Conservation (phyloP, 352 stramenopile genomes). For the Phytophthora pinifolia region DNA sequence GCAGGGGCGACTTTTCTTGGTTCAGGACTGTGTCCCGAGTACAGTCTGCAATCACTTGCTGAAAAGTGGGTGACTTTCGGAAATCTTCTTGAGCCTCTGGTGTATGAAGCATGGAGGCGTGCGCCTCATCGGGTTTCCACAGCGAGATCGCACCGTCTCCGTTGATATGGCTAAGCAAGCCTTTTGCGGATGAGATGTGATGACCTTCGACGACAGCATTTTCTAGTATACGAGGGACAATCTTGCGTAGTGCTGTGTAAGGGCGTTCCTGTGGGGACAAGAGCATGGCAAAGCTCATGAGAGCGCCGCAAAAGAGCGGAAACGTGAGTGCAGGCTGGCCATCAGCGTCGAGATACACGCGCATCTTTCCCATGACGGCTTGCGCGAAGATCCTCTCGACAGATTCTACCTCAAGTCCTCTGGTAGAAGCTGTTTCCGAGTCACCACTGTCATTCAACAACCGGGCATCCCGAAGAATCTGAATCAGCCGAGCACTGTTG, state of each 20-base stretch:
- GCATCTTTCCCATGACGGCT: slow-evolving; percentile 57
- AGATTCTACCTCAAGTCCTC: slow-evolving; percentile 9
- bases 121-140: not conserved
- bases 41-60: slow-evolving; percentile 28
- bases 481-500: slow-evolving; percentile 39
- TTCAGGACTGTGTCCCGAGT: slow-evolving; percentile 15
- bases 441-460: slow-evolving; percentile 18
- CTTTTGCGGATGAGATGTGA: not conserved
- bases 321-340: slow-evolving; percentile 53
- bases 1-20: slow-evolving; percentile 5
- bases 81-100: slow-evolving; percentile 10
- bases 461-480: slow-evolving; percentile 44
- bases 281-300: slow-evolving; percentile 51
- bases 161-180: slow-evolving; percentile 17
- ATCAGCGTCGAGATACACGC: slow-evolving; percentile 55
- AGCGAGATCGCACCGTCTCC: not conserved
- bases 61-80: slow-evolving; percentile 18
- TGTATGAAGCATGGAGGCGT: not conserved
- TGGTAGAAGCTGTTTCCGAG: not conserved
- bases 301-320: slow-evolving; percentile 50
- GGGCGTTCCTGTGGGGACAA: slow-evolving; percentile 22
- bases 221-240: slow-evolving; percentile 7
- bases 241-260: slow-evolving; percentile 11
- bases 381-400: slow-evolving; percentile 57
- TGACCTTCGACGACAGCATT: not conserved